Percentiles rank a stretch among this genome's conserved stretches.
phyloP scores from a whole-genome alignment of 192 early-diverging fungal genomes.

The Cetraspora pellucida region DNA sequence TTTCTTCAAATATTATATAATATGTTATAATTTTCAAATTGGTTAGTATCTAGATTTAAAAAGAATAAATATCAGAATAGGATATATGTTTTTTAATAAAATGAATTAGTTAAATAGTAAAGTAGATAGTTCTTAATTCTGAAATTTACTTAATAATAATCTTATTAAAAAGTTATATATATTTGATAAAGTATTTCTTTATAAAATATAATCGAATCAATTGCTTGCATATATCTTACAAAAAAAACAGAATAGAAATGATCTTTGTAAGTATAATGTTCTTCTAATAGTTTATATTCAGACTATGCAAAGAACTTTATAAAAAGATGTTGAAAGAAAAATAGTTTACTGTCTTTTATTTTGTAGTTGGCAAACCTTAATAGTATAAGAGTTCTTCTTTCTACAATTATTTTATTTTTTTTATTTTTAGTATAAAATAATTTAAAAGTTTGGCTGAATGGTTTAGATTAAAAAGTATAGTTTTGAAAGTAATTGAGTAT shows the following conservation, averaged over 20 bases:
- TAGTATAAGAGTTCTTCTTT: neutral
- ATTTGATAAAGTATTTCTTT: neutral
- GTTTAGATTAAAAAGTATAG: neutral
- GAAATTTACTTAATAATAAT: too few relatives aligned
- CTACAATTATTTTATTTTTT: neutral
- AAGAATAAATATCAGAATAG: too few relatives aligned
- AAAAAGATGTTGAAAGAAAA: constrained; percentile 11
- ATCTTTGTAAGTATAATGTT: too few relatives aligned
- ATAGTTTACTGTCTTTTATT: too few relatives aligned
- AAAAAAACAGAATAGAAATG: too few relatives aligned
- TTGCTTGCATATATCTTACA: too few relatives aligned
- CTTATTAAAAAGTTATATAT: too few relatives aligned
- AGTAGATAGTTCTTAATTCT: too few relatives aligned
- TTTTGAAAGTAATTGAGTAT: neutral
- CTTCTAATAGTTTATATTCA: neutral
- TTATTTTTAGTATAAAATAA: neutral
- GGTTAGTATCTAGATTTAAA: neutral
- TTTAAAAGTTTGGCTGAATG: too few relatives aligned
- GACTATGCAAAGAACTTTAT: neutral
- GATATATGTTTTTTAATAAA: too few relatives aligned
- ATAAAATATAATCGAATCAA: neutral
- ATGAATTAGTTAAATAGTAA: too few relatives aligned
- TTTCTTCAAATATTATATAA: neutral
- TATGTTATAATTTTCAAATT: neutral
- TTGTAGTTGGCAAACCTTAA: neutral